Percentiles rank a stretch among this genome's conserved stretches.
These are phyloP conservation scores for Tulasnella sp. DNA, from an alignment of 768 basidiomycete species.

Conservation along the genomic window DNA sequence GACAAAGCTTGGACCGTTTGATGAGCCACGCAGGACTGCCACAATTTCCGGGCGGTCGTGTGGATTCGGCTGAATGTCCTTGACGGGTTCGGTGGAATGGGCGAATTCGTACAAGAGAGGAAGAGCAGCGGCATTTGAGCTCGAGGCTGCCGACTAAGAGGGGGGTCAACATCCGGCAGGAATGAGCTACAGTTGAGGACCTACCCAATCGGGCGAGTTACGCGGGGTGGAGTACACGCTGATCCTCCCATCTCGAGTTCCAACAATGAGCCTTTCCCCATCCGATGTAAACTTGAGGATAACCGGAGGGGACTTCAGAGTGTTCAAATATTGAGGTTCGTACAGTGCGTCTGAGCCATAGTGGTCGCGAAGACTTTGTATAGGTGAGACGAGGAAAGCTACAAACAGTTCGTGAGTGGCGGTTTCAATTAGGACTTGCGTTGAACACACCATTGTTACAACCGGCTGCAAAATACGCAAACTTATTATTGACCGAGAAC, in stretches of 20 bases:
- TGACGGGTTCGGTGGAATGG: constrained; percentile 14
- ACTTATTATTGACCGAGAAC: constrained; percentile 27
- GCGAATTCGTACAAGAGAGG: constrained; percentile 20
- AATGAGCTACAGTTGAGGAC: not conserved
- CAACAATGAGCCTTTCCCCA: constrained; percentile 24
- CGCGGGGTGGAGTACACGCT: constrained; percentile 18
- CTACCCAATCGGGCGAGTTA: not conserved
- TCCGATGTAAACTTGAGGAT: constrained; percentile 24
- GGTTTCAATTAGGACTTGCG: not conserved
- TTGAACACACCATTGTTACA: constrained; percentile 18
- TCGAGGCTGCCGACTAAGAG: not conserved
- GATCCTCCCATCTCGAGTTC: constrained; percentile 21
- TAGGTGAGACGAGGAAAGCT: constrained; percentile 22
- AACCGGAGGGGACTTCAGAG: not conserved
- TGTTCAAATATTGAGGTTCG: not conserved
- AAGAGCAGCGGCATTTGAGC: not conserved
- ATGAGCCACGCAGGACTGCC: too few relatives aligned
- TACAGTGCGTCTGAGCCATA: constrained; percentile 12
- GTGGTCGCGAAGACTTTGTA: constrained; percentile 16
- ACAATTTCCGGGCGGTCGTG: too few relatives aligned
- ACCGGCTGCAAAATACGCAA: constrained; percentile 28
- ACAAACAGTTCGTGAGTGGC: not conserved
- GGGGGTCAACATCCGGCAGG: not conserved
- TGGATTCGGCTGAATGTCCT: too few relatives aligned
- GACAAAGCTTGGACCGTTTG: too few relatives aligned